Evolutionary conservation across 2,329 filamentous ascomycete genomes (phyloP).

Genomic region (Xylaria arbuscula): DNA sequence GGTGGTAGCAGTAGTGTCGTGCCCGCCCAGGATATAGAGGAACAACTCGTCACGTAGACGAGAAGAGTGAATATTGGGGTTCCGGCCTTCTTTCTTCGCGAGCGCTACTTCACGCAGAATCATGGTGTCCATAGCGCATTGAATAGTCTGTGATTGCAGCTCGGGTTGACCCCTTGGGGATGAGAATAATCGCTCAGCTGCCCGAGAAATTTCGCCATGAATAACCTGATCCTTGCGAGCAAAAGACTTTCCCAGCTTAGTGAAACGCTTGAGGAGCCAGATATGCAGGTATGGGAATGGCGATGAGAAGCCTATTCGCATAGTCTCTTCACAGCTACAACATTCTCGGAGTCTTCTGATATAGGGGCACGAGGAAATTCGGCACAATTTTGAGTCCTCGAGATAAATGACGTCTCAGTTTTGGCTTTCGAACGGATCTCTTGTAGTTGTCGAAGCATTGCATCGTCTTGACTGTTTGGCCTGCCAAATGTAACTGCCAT

Average conservation of each 20-base stretch:
- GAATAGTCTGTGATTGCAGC: background rate
- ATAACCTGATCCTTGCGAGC: background rate
- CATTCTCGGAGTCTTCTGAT: background rate
- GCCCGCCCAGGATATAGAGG: background rate
- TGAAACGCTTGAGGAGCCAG: background rate
- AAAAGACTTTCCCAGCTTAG: background rate
- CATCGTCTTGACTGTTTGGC: constrained; percentile 15
- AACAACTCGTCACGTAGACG: background rate
- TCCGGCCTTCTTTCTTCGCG: background rate
- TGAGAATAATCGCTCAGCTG: background rate
- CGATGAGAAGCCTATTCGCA: background rate
- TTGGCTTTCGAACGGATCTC: background rate
- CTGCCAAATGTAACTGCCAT: constrained; percentile 49
- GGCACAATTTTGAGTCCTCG: background rate
- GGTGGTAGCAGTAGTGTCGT: background rate
- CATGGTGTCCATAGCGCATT: background rate
- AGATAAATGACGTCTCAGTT: background rate
- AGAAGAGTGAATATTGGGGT: background rate
- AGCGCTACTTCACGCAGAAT: background rate
- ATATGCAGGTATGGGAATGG: background rate
- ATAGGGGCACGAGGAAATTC: background rate
- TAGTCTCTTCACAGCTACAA: background rate
- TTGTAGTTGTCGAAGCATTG: background rate
- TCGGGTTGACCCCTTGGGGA: background rate
- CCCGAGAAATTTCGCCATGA: background rate